A percentile compares a stretch with the other conserved stretches of the same genome.
phyloP scores from a whole-genome alignment of 345 rosid genomes.

The thale cress (Arabidopsis thaliana) region DNA sequence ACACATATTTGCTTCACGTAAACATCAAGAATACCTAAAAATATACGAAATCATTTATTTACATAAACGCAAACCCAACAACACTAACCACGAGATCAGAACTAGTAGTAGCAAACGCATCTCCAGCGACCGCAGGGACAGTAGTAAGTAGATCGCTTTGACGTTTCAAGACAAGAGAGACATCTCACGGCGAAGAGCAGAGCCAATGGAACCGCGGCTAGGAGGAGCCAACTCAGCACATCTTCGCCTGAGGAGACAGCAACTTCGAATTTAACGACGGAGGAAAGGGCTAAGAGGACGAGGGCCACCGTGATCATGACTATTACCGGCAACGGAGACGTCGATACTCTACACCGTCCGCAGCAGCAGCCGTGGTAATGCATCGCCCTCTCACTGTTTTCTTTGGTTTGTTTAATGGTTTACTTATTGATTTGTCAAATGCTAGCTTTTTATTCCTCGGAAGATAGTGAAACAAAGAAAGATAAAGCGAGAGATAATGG shows the following conservation, averaged over 20 bases:
- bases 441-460: constrained; percentile 11
- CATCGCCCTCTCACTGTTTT: constrained; percentile 19
- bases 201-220: constrained; percentile 40
- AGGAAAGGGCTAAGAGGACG: constrained; percentile 50
- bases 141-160: constrained; percentile 27
- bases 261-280: constrained; percentile 48
- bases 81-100: constrained; percentile 36
- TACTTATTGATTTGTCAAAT: constrained; percentile 11
- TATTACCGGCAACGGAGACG: constrained; percentile 52
- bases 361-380: constrained; percentile 55
- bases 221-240: constrained; percentile 52
- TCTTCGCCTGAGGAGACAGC: constrained; percentile 40
- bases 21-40: constrained; percentile 24
- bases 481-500: constrained; percentile 28
- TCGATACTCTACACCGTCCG: constrained; percentile 43
- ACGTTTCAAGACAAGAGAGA: constrained; percentile 46
- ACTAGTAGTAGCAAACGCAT: constrained; percentile 47
- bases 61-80: constrained; percentile 33
- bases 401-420: constrained; percentile 13
- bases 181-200: constrained; percentile 47
- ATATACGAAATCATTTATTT: constrained; percentile 18
- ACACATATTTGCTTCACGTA: constrained; percentile 19
- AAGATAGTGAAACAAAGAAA: constrained; percentile 15
- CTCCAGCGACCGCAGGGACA: constrained; percentile 55
- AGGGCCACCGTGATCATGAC: constrained; percentile 53